phyloP scores from a whole-genome alignment of 768 basidiomycete genomes.

The Pisolithus marmoratus region DNA sequence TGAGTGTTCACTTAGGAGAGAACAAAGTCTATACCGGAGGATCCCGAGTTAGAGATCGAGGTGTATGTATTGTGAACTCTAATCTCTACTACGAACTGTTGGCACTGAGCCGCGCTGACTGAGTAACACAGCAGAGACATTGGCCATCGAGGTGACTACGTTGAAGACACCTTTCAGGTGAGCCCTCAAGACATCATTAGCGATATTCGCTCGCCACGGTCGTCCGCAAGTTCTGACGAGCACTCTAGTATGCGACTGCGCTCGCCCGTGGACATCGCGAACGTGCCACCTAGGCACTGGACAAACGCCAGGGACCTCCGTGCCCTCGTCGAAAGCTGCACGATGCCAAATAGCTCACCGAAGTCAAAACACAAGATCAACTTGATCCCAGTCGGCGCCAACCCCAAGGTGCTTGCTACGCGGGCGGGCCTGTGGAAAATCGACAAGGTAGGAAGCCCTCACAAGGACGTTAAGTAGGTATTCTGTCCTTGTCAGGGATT shows the following conservation, averaged over 20 bases:
- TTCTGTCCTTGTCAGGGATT: conserved; percentile 97
- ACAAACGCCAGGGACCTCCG: conserved; percentile 99
- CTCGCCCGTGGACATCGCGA: too few species aligned
- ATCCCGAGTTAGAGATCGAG: conserved; percentile 54
- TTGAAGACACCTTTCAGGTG: conserved; percentile 92
- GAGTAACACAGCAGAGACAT: too few species aligned
- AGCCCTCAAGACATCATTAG: conserved; percentile 7
- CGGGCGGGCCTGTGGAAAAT: conserved; percentile 99
- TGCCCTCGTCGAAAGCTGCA: conserved; percentile 98
- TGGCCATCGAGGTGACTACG: too few species aligned
- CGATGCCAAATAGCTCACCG: conserved; percentile 98
- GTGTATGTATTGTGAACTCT: too few species aligned
- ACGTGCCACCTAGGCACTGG: conserved; percentile 94
- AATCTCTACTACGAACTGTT: conserved; percentile 28
- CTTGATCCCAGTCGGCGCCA: conserved; percentile 98
- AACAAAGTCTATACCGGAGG: conserved; percentile 24
- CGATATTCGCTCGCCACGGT: not conserved
- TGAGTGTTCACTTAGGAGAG: not conserved
- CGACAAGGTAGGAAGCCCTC: conserved; percentile 96
- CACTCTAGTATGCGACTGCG: conserved; percentile 94
- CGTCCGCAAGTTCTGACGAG: conserved; percentile 93
- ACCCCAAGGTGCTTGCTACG: conserved; percentile 95
- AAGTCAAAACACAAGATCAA: conserved; percentile 99
- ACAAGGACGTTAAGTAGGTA: conserved; percentile 94
- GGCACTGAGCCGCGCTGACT: not conserved